These are phyloP conservation scores for Phytophthora boehmeriae DNA, from an alignment of 352 stramenopile genomes.

Conservation along the genomic window DNA sequence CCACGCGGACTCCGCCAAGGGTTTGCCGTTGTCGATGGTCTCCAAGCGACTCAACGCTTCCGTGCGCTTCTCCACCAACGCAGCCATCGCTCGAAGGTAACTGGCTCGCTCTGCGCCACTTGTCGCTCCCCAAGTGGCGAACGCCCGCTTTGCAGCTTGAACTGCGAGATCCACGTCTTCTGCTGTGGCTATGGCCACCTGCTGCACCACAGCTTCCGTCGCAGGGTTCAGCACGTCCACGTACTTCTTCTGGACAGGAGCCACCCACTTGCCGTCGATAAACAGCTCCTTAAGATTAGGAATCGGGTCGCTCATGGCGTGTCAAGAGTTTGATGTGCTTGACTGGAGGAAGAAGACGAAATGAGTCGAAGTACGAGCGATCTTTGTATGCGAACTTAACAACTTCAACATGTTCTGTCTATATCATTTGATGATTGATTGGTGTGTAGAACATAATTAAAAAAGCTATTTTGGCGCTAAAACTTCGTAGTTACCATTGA, in stretches of 20 bases:
- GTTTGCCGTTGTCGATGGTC: slow-evolving; percentile 73
- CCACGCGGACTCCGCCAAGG: slow-evolving; percentile 61
- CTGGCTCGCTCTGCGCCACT: slow-evolving; percentile 47
- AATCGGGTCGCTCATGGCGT: slow-evolving; percentile 32
- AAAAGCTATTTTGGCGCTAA: slow-evolving; percentile 2
- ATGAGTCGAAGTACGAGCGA: no score
- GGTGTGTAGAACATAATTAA: no score
- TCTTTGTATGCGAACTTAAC: no score
- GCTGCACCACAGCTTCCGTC: slow-evolving; percentile 59
- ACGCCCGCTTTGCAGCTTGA: slow-evolving; percentile 34
- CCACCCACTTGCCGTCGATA: slow-evolving; percentile 65
- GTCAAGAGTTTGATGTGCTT: neutral
- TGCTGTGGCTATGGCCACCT: slow-evolving; percentile 45
- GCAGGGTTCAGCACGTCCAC: slow-evolving; percentile 66
- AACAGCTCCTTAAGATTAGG: slow-evolving; percentile 61
- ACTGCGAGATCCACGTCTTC: slow-evolving; percentile 59
- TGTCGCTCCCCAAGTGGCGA: slow-evolving; percentile 41
- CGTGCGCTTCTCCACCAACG: slow-evolving; percentile 24
- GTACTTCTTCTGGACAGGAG: slow-evolving; percentile 43
- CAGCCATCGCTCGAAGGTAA: slow-evolving; percentile 34
- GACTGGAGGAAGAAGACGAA: neutral
- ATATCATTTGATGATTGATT: no score
- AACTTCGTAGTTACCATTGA: neutral
- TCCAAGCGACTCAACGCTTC: slow-evolving; percentile 54
- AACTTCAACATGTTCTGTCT: no score